Conservation (phyloP, 345 rosid species). For the Salix purpurea region DNA sequence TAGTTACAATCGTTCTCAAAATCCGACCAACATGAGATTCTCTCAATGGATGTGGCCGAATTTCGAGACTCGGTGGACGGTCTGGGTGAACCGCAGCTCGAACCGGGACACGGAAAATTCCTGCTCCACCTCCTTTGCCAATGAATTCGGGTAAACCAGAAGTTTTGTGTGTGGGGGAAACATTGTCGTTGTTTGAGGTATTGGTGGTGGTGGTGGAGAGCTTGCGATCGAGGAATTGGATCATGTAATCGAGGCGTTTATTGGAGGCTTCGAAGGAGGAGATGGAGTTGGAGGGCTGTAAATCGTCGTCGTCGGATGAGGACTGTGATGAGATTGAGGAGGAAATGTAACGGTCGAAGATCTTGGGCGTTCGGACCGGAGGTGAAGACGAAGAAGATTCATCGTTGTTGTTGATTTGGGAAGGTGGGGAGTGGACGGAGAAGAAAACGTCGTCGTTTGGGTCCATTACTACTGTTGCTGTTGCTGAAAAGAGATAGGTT, state of each 20-base stretch:
- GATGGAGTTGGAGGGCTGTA: conserved; percentile 29
- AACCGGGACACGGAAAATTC: conserved; percentile 18
- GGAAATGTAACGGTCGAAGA: conserved; percentile 61
- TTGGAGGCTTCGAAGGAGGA: conserved; percentile 51
- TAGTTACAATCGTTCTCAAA: conserved; percentile 14
- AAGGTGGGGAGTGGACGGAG: not conserved
- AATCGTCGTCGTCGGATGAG: conserved; percentile 35
- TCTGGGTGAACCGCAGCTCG: conserved; percentile 21
- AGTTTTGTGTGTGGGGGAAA: not conserved
- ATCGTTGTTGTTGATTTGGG: not conserved
- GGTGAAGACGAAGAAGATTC: not conserved
- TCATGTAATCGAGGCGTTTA: conserved; percentile 85
- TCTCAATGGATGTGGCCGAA: conserved; percentile 29
- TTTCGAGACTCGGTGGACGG: conserved; percentile 27
- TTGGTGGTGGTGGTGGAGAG: conserved; percentile 33
- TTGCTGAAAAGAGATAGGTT: not conserved
- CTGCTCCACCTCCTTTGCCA: conserved; percentile 25
- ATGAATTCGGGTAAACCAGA: conserved; percentile 22
- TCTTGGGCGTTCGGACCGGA: conserved; percentile 33
- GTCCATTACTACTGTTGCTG: not conserved
- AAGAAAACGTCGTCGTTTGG: conserved; percentile 10
- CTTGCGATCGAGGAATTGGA: conserved; percentile 81
- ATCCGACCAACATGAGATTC: conserved; percentile 24
- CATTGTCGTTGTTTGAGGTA: not conserved
- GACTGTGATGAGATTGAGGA: conserved; percentile 39